Evolutionary conservation across 495 filamentous ascomycete species (phyloP).

Genomic region (Aspergillus campestris): DNA sequence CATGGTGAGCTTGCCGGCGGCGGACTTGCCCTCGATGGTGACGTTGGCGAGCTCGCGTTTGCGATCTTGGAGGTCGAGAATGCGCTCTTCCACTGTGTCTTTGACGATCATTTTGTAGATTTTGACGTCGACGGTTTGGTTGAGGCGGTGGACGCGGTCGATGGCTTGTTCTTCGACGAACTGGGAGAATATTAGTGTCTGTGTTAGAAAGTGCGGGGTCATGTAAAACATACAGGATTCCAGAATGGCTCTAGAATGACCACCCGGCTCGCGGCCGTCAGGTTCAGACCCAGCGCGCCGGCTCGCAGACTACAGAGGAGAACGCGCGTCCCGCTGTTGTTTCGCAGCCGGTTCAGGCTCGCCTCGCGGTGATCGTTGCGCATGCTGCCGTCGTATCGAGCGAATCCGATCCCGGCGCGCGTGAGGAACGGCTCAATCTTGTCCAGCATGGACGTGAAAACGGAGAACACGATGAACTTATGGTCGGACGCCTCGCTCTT

Average conservation of each 20-base stretch:
- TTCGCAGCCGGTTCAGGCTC: constrained; percentile 65
- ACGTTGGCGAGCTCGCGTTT: constrained; percentile 81
- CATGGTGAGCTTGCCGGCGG: constrained; percentile 74
- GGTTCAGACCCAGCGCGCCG: constrained; percentile 84
- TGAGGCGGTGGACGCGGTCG: constrained; percentile 92
- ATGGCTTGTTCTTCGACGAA: constrained; percentile 99
- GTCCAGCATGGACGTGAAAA: constrained; percentile 97
- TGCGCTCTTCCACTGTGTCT: constrained; percentile 82
- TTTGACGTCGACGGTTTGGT: constrained; percentile 85
- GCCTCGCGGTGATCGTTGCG: constrained; percentile 87
- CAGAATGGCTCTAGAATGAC: constrained; percentile 97
- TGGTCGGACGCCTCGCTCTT: constrained; percentile 64
- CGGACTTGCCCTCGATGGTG: constrained; percentile 74
- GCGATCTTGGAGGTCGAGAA: constrained; percentile 83
- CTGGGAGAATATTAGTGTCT: constrained; percentile 27
- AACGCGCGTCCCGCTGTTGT: constrained; percentile 62
- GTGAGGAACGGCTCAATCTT: constrained; percentile 87
- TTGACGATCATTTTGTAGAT: constrained; percentile 89
- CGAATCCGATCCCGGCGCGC: constrained; percentile 61
- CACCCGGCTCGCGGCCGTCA: constrained; percentile 88
- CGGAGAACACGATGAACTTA: constrained; percentile 97
- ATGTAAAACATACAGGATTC: constrained; percentile 64
- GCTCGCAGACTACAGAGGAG: constrained; percentile 90
- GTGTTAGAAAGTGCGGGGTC: not conserved
- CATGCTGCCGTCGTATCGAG: constrained; percentile 94